Evolutionary conservation across 768 basidiomycete species (phyloP).

Genomic region (Panaeolus papilionaceus): DNA sequence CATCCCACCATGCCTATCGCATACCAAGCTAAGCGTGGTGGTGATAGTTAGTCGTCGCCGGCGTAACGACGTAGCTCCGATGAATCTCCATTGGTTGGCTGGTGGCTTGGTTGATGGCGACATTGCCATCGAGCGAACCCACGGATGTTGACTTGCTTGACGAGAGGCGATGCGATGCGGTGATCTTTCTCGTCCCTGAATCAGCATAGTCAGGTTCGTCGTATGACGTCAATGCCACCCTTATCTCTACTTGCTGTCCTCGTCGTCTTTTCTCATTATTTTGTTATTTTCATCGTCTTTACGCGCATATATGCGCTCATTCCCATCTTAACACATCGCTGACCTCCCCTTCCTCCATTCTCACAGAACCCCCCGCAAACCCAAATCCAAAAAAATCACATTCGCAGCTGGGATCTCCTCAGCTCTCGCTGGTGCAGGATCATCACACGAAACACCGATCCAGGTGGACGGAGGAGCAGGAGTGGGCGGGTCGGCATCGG

Average conservation of each 20-base stretch:
- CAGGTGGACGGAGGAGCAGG: conserved; percentile 34
- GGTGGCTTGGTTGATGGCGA: background rate
- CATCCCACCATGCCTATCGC: background rate
- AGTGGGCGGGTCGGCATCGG: background rate
- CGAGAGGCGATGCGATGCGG: background rate
- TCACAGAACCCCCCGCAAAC: conserved; percentile 70
- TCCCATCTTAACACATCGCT: no score
- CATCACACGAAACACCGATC: conserved; percentile 55
- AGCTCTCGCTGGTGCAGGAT: background rate
- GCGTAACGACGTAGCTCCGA: conserved; percentile 1
- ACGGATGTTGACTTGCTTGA: background rate
- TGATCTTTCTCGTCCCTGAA: background rate
- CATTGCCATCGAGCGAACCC: background rate
- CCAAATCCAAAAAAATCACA: conserved; percentile 66
- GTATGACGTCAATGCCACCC: background rate
- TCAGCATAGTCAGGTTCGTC: background rate
- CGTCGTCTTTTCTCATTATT: background rate
- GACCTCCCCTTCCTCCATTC: background rate
- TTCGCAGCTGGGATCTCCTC: conserved; percentile 27
- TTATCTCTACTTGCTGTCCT: background rate
- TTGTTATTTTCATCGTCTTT: background rate
- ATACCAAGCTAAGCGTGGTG: background rate
- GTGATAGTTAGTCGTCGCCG: background rate
- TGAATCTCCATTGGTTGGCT: background rate
- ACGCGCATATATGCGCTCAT: background rate